Conservation (phyloP, 1,139 yeast species). For the Nakaseomyces kungkrabaensis region DNA sequence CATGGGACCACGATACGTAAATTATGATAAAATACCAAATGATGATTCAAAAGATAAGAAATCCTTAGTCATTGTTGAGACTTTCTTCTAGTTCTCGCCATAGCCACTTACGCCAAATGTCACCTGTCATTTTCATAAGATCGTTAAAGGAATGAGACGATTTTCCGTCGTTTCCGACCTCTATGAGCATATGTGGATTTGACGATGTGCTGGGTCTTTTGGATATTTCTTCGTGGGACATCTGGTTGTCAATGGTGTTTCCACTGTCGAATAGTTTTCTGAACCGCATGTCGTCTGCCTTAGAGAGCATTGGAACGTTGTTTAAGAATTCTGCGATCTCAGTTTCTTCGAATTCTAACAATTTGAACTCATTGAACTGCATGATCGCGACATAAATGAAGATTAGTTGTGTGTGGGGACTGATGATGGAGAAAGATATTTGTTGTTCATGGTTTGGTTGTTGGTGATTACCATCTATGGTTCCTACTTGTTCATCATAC, state of each 20-base stretch:
- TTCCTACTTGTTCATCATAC: constrained; percentile 9
- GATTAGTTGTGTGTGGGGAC: constrained; percentile 69
- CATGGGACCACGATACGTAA: not conserved
- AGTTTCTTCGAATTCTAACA: constrained; percentile 80
- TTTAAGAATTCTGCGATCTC: constrained; percentile 76
- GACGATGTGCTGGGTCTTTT: constrained; percentile 3
- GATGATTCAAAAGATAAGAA: not conserved
- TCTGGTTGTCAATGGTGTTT: not conserved
- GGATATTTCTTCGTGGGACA: not conserved
- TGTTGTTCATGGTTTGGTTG: constrained; percentile 7
- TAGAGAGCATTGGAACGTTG: constrained; percentile 36
- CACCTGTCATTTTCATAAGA: constrained; percentile 71
- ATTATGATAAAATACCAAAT: not conserved
- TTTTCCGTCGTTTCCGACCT: constrained; percentile 29
- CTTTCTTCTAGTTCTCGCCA: constrained; percentile 57
- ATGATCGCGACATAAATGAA: constrained; percentile 72
- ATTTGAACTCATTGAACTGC: constrained; percentile 66
- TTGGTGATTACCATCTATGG: not conserved
- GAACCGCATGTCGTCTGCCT: constrained; percentile 26
- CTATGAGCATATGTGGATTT: constrained; percentile 23
- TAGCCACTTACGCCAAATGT: constrained; percentile 79
- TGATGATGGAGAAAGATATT: constrained; percentile 57
- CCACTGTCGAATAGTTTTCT: constrained; percentile 20
- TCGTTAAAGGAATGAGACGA: constrained; percentile 35
- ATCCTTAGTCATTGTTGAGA: constrained; percentile 4